phyloP scores from a whole-genome alignment of 805 yeast genomes.

The Cyberlindnera japonica region DNA sequence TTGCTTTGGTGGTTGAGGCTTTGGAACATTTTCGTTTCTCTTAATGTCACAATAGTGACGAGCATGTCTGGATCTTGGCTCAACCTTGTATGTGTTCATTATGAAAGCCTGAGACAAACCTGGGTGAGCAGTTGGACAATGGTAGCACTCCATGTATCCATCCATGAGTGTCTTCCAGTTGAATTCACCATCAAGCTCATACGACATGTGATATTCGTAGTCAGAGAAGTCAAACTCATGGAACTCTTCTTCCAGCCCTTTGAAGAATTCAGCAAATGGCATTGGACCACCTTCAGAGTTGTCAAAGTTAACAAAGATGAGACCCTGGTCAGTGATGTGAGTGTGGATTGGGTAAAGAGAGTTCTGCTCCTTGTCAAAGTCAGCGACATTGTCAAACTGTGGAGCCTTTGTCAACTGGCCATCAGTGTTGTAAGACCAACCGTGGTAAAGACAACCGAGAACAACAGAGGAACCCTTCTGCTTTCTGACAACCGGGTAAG shows the following conservation, averaged over 20 bases:
- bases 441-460: slow-evolving; percentile 60
- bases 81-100: slow-evolving; percentile 64
- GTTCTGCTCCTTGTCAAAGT: slow-evolving; percentile 53
- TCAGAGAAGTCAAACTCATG: slow-evolving; percentile 56
- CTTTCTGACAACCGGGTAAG: slow-evolving; percentile 57
- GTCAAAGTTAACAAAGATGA: slow-evolving; percentile 54
- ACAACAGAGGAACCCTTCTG: slow-evolving; percentile 55
- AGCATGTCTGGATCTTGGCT: slow-evolving; percentile 54
- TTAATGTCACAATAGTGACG: slow-evolving; percentile 59
- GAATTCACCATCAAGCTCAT: slow-evolving; percentile 59
- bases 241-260: slow-evolving; percentile 49
- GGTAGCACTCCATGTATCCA: slow-evolving; percentile 66
- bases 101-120: slow-evolving; percentile 53
- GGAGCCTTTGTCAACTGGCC: slow-evolving; percentile 60
- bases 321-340: slow-evolving; percentile 52
- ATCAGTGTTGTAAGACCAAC: slow-evolving; percentile 63
- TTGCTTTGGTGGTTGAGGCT: slow-evolving; percentile 28
- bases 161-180: slow-evolving; percentile 69
- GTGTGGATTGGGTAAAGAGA: slow-evolving; percentile 52
- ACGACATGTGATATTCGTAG: slow-evolving; percentile 62
- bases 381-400: slow-evolving; percentile 55
- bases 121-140: slow-evolving; percentile 66
- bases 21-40: slow-evolving; percentile 31
- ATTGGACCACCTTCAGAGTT: slow-evolving; percentile 33
- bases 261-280: slow-evolving; percentile 50